phyloP scores from a whole-genome alignment of 176 grass and related monocot species.

The Hordeum vulgare region MorexV3_pseudomolecules_assembly NC_058520.1:160199410-160199909 shows the following conservation, averaged over 20 bases:
- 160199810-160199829: too few relatives aligned
- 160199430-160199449: not conserved
- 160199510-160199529: too few relatives aligned
- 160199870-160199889: too few relatives aligned
- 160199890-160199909: too few relatives aligned
- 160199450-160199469: not conserved
- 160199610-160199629: too few relatives aligned
- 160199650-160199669: too few relatives aligned
- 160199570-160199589: not conserved
- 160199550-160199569: not conserved
- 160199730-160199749: not conserved
- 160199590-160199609: not conserved
- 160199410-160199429: not conserved
- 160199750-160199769: not conserved
- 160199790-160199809: not conserved
- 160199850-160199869: too few relatives aligned
- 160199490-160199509: not conserved
- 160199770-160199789: not conserved
- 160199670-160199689: too few relatives aligned
- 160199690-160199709: not conserved
- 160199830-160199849: not conserved
- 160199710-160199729: not conserved
- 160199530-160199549: not conserved
- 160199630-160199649: too few relatives aligned
- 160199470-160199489: not conserved